Conservation (phyloP, 2,329 filamentous ascomycete genomes). For the Thermomyces lanuginosus region DNA sequence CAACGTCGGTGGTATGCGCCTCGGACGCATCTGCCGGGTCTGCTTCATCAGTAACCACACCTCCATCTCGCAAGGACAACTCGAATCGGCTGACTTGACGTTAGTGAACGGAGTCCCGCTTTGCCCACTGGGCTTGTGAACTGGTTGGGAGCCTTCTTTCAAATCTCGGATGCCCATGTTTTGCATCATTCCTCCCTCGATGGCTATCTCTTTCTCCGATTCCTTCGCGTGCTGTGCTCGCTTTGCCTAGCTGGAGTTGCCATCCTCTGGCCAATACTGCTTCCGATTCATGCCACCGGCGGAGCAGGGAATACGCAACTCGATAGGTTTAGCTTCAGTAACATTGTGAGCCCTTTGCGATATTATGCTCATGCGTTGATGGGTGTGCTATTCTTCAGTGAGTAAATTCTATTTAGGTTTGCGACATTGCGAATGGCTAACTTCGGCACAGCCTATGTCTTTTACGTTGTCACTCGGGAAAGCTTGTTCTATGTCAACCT, state of each 20-base stretch:
- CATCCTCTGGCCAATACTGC: conserved; percentile 75
- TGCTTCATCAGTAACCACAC: conserved; percentile 22
- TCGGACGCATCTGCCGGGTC: conserved; percentile 25
- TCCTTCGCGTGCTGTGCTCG: conserved; percentile 59
- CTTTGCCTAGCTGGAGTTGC: conserved; percentile 67
- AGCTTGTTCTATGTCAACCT: conserved; percentile 81
- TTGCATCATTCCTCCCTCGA: conserved; percentile 84
- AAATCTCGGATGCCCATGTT: conserved; percentile 56
- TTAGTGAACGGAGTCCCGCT: conserved; percentile 32
- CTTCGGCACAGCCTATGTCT: conserved; percentile 45
- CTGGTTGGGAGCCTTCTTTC: conserved; percentile 38
- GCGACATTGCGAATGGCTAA: background rate
- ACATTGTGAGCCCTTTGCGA: conserved; percentile 46
- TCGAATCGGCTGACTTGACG: background rate
- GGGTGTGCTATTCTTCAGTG: conserved; percentile 61
- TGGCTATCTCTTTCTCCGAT: conserved; percentile 80
- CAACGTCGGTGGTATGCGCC: conserved; percentile 32
- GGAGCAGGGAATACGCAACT: conserved; percentile 51
- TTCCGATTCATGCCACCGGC: conserved; percentile 77
- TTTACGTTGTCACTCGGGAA: conserved; percentile 74
- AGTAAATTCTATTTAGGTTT: no score
- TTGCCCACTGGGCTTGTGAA: conserved; percentile 33
- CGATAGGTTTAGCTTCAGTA: conserved; percentile 64
- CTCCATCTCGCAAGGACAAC: no score
- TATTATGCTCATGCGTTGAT: conserved; percentile 68